Base-by-base conservation (phyloP, 2,329 filamentous ascomycete species). In the Trichophyton simii region DNA sequence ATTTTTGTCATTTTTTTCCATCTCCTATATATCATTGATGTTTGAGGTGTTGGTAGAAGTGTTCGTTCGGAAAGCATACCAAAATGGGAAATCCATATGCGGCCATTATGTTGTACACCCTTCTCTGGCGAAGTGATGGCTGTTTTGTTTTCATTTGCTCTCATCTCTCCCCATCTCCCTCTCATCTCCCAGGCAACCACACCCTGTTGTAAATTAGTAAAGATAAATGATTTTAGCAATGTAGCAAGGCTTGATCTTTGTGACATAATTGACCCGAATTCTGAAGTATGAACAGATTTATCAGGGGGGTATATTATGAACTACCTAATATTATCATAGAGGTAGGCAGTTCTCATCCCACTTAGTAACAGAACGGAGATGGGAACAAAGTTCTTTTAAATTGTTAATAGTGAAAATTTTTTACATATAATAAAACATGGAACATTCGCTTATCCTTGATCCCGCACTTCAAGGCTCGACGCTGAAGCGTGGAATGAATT, bases 401-500 rank as follows among this genome's bases (percentile, higher is more conserved):
- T 31, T 34, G 18, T 54, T 34, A 54, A 34, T 25, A 34, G 34
- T 18, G 8, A 34, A 54, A 34, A 15, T 3, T 3, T 9, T 25
- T 11, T 25, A 52, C 48, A 34, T 31, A 54, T 20, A 52, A 54
- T 6, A 15, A 11, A 8, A 8, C 11, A 8, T 54, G 25, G 15
- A 20, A 54, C n/a, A n/a, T 13, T 54, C 11, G 34, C 50, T 25
- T 7, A 22, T 15, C 18, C 11, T 13, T 5, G 15, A 11, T 31
- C 6, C 15, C 3, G 9, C 15, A 9, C 15, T 54, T 54, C 50
- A 54, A 34, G 50, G 50, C 25, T 54, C 50, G n/a, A 54, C 50
- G 3, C 50, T n/a, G 34, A 59, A 59, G 41, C 73, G 69, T 38
- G 94, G 94, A 59, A 96, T 74, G 71, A 96, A 96, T 73, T 84